These are phyloP conservation scores for Apodospora peruviana DNA, from an alignment of 495 filamentous ascomycete species.

Conservation along the genomic window DNA sequence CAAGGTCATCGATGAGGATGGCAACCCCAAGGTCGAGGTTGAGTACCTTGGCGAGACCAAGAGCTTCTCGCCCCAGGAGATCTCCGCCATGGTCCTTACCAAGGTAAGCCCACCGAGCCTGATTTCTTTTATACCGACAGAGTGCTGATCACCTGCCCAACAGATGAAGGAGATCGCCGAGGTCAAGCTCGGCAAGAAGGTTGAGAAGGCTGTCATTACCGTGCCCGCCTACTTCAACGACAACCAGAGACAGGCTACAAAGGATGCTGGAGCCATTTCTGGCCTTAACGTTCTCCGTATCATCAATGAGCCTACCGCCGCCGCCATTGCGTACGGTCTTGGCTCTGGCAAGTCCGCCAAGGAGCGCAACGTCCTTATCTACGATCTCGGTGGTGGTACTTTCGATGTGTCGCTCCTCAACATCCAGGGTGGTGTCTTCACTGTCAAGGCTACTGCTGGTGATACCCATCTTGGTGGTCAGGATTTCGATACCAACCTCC, in stretches of 20 bases:
- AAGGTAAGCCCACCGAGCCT: slow-evolving; percentile 53
- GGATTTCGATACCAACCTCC: slow-evolving; percentile 82
- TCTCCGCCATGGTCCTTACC: slow-evolving; percentile 90
- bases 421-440: slow-evolving; percentile 99
- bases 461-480: slow-evolving; percentile 99
- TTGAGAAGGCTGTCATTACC: slow-evolving; percentile 97
- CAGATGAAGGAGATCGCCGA: slow-evolving; percentile 98
- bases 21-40: slow-evolving; percentile 89
- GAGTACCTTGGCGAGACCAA: slow-evolving; percentile 93
- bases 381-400: slow-evolving; percentile 98
- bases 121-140: background rate
- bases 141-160: slow-evolving; percentile 13
- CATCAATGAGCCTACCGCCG: slow-evolving; percentile 98
- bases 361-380: slow-evolving; percentile 98
- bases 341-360: slow-evolving; percentile 88
- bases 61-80: slow-evolving; percentile 94
- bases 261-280: slow-evolving; percentile 96
- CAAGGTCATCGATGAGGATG: slow-evolving; percentile 86
- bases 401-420: slow-evolving; percentile 99
- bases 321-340: slow-evolving; percentile 95
- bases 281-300: slow-evolving; percentile 98
- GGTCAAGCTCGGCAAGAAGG: slow-evolving; percentile 89
- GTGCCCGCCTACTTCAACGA: slow-evolving; percentile 99
- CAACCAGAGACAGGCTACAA: slow-evolving; percentile 98
- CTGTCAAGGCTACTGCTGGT: slow-evolving; percentile 97